Evolutionary conservation across 371 early-diverging fungal genomes (phyloP).

Genomic region (Apophysomyces ossiformis): DNA sequence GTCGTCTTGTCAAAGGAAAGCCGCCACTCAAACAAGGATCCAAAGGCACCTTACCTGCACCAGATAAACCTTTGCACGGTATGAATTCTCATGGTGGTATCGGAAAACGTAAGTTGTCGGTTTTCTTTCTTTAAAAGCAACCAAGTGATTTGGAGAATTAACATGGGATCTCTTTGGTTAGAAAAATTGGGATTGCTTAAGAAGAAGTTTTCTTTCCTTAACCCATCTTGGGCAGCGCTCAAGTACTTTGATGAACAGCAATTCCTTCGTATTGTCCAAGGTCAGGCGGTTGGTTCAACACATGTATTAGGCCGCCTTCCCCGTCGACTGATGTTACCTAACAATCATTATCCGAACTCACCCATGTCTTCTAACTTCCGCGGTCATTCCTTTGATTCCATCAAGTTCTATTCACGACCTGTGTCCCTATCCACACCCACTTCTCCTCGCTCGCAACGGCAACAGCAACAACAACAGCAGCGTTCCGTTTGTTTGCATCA

Average conservation of each 20-base stretch:
- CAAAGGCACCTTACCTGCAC: slow-evolving; percentile 44
- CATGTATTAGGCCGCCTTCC: slow-evolving; percentile 28
- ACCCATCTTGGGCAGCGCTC: slow-evolving; percentile 38
- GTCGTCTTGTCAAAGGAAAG: slow-evolving; percentile 52
- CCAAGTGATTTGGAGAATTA: too few species aligned
- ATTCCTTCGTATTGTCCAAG: slow-evolving; percentile 33
- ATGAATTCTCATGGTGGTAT: slow-evolving; percentile 48
- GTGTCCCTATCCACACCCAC: not conserved
- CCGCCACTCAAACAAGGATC: slow-evolving; percentile 42
- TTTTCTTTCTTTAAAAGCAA: not conserved
- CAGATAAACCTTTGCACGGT: slow-evolving; percentile 43
- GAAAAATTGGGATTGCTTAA: slow-evolving; percentile 29
- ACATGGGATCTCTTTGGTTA: not conserved
- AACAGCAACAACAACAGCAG: not conserved
- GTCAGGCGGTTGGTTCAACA: slow-evolving; percentile 20
- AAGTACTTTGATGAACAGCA: slow-evolving; percentile 39
- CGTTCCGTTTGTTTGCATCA: too few species aligned
- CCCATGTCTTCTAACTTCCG: slow-evolving; percentile 1
- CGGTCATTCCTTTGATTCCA: slow-evolving; percentile 1
- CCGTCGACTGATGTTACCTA: slow-evolving; percentile 19
- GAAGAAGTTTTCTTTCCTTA: slow-evolving; percentile 32
- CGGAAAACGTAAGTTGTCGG: slow-evolving; percentile 41
- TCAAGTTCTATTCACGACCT: slow-evolving; percentile 6
- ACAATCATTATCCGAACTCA: not conserved
- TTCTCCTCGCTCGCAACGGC: not conserved